Conservation (phyloP, 371 early-diverging fungal species). For the Furculomyces boomerangus region DNA sequence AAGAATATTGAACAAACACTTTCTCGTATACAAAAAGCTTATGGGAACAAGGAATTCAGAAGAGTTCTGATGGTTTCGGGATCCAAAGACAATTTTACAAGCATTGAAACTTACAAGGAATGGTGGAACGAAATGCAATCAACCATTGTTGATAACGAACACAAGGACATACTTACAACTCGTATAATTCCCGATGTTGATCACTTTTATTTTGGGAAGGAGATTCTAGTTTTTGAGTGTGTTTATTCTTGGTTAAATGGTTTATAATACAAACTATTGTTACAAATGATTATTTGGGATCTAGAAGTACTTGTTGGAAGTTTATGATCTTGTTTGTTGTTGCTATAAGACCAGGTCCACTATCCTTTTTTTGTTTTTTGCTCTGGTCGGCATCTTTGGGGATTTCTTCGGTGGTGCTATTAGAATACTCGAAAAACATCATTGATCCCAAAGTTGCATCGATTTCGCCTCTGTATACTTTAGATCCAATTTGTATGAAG, state of each 20-base stretch:
- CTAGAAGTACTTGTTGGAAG: background rate
- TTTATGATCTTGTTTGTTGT: background rate
- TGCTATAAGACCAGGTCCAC: background rate
- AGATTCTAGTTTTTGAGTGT: background rate
- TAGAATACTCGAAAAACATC: background rate
- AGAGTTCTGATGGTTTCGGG: constrained; percentile 12
- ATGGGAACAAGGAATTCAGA: background rate
- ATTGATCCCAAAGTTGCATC: background rate
- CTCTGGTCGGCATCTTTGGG: background rate
- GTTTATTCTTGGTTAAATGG: background rate
- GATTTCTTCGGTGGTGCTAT: background rate
- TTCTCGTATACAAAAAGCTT: background rate
- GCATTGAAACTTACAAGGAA: constrained; percentile 7
- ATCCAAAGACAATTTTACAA: constrained; percentile 15
- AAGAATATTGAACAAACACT: constrained; percentile 1
- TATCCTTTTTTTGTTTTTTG: background rate
- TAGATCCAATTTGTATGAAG: background rate
- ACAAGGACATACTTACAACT: background rate
- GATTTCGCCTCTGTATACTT: background rate
- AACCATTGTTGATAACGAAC: background rate
- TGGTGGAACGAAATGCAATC: constrained; percentile 13
- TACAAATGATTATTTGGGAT: background rate
- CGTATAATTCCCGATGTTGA: background rate
- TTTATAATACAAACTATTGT: background rate
- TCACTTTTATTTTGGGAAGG: background rate